Conservation (phyloP, 371 early-diverging fungal genomes). For the Batrachochytrium dendrobatidis region DNA sequence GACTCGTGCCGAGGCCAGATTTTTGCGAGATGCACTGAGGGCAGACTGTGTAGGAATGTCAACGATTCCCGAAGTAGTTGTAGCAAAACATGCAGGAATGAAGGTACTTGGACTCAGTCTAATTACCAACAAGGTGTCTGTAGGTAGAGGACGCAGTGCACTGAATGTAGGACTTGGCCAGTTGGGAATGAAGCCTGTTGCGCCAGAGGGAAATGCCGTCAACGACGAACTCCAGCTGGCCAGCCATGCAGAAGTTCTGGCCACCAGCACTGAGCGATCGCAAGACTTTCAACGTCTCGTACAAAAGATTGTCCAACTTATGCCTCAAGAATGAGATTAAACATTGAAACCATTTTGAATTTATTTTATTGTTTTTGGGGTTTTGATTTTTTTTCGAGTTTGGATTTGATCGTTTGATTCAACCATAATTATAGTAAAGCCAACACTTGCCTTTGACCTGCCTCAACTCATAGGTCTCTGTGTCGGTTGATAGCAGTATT, state of each 20-base stretch:
- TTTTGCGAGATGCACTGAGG: conserved; percentile 56
- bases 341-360: too few species aligned
- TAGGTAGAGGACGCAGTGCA: conserved; percentile 58
- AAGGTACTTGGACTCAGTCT: conserved; percentile 77
- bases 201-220: neutral
- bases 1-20: conserved; percentile 81
- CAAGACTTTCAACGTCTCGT: conserved; percentile 69
- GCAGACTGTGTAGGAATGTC: conserved; percentile 94
- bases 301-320: conserved; percentile 48
- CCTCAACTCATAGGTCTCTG: too few species aligned
- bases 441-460: too few species aligned
- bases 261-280: conserved; percentile 62
- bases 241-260: conserved; percentile 85
- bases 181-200: conserved; percentile 5
- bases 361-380: too few species aligned
- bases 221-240: conserved; percentile 56
- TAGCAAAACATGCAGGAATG: conserved; percentile 85
- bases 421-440: too few species aligned
- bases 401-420: too few species aligned
- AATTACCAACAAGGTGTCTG: conserved; percentile 72
- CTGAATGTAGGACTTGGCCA: conserved; percentile 10
- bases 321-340: too few species aligned
- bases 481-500: too few species aligned
- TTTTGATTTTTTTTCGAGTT: too few species aligned
- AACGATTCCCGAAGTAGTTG: conserved; percentile 92